Base-by-base conservation (phyloP, 2,329 filamentous ascomycete species). In the Sarocladium brachiariae region DNA sequence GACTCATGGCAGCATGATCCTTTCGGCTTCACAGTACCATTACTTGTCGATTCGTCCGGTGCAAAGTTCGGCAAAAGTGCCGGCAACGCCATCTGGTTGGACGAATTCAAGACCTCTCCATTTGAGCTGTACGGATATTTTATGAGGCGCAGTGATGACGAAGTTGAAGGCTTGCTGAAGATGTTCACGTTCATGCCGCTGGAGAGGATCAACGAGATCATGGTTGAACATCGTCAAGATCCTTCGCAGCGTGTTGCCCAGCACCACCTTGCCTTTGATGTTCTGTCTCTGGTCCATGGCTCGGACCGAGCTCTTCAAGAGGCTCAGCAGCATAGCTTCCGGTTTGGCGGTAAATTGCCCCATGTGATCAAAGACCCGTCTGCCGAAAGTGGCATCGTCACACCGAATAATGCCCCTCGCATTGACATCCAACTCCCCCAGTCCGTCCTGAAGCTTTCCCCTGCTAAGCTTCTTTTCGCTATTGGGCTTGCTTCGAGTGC, bases 101-200 rank as follows among this genome's bases (percentile, higher is more conserved):
- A 96, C 65, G 75, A 77, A 50, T 83, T 85, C 59, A 80, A 89
- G 78, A 95, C 92, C 1, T 83, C 78, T 25, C 73, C 83, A 0
- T 96, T 92, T 61, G 89, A 97, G 52, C 75, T 97, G 1, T 97
- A 97, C 65, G 75, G 91, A 64, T 96, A 92, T 72, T 93, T 97
- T 59, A 75, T 96, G 56, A 81, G 89, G 48, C 84, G 86, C 0
- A 75, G 90, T 1, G 93, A 99, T 62, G 78, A 79, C 9, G 86
- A 95, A 50, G 82, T 97, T 3, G 87, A 90, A 66, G 78, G 75
- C 27, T 86, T 95, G 55, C 75, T 99, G 35, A 92, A 88, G 63
- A 78, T 96, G 19, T 90, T 99, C 64, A 99, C 93, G 0, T 96
- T 99, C 63, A 67, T 96, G 33, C 87, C 92, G 1, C 59, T 87